Base-by-base conservation (phyloP, 768 basidiomycete genomes). In the Auriscalpium orientale region DNA sequence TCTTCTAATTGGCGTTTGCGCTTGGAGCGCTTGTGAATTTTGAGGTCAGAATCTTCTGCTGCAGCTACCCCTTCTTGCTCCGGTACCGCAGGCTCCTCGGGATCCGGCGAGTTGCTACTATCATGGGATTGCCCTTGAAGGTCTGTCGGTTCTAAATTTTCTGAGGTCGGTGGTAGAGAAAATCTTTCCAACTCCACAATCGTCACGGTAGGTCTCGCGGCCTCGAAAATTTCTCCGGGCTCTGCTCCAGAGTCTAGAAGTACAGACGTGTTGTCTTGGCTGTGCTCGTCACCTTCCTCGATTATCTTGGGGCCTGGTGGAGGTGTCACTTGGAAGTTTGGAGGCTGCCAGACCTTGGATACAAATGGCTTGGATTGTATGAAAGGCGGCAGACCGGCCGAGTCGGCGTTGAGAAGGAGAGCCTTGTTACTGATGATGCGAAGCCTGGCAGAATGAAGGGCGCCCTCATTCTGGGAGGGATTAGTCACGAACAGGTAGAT, bases 341-440 rank as follows among this genome's bases (percentile, higher is more conserved):
- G 78, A 5, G 86, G 85, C 44, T 70, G 68, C 89, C 91, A 92
- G 15, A 76, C 56, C 66, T 82, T 89, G 57, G 79, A 69, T 46
- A 80, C 74, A 62, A 91, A 87, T 18, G 82, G 78, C 70, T 81
- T 85, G 15, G 85, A 80, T 60, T 85, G 87, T 55, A 94, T 80
- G 68, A 82, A 93, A 45, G 77, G 71, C 9, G 89, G 85, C 22
- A 92, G 70, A n/a, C 82, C 85, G 40, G 74, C 73, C 22, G 72
- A 73, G 64, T 74, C 74, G 12, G 85, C 81, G 48, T 78, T 76
- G 38, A 74, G 69, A 57, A 82, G 75, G 50, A 93, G 67, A 3
- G 80, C 76, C 61, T 78, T 80, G 68, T 95, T 94, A 68, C 83
- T 87, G 67, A 94, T 84, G 59, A 91, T 79, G 48, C 72, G 72